Conservation (phyloP, 805 yeast species). For the Ogataea allantospora region DNA sequence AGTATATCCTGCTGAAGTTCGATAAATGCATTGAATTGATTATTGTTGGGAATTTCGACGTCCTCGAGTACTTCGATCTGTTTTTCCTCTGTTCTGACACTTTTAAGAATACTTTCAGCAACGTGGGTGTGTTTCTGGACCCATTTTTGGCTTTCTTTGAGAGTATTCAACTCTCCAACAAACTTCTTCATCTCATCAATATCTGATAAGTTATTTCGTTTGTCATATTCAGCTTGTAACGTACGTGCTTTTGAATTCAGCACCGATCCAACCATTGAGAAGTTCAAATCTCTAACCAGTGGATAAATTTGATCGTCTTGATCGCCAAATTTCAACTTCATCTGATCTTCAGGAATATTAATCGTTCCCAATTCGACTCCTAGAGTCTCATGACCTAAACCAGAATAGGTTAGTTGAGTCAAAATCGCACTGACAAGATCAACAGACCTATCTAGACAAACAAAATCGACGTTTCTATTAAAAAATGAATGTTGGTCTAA, state of each 20-base stretch:
- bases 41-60: conserved; percentile 19
- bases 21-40: conserved; percentile 44
- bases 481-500: conserved; percentile 34
- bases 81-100: conserved; percentile 22
- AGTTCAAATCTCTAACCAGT: conserved; percentile 62
- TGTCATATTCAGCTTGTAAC: conserved; percentile 67
- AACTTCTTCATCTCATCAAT: conserved; percentile 66
- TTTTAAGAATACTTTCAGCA: conserved; percentile 60
- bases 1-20: conserved; percentile 72
- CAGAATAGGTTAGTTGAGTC: conserved; percentile 78
- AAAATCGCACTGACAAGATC: conserved; percentile 72
- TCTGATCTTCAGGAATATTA: conserved; percentile 15
- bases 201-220: conserved; percentile 53
- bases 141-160: conserved; percentile 66
- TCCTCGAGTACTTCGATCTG: conserved; percentile 13
- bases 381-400: conserved; percentile 73
- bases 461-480: conserved; percentile 57
- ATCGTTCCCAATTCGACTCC: conserved; percentile 45
- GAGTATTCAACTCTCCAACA: conserved; percentile 63
- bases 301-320: conserved; percentile 47
- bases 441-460: conserved; percentile 74
- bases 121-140: conserved; percentile 71
- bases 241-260: conserved; percentile 69
- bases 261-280: conserved; percentile 73
- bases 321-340: conserved; percentile 29